phyloP scores from a whole-genome alignment of 1,284 basidiomycete species.

The Flammula alnicola region DNA sequence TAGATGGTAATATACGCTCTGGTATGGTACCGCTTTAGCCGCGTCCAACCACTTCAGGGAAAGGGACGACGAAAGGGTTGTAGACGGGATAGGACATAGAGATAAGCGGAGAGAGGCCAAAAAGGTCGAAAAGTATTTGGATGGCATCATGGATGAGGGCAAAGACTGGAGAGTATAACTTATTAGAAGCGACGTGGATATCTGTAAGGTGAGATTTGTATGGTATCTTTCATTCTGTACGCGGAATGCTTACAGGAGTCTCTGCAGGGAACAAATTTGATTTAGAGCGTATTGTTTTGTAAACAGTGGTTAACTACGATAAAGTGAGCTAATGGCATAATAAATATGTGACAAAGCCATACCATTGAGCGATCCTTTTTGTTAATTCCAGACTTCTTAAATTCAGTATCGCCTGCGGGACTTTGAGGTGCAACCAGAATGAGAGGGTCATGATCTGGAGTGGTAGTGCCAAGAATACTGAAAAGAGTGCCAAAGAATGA shows the following conservation, averaged over 20 bases:
- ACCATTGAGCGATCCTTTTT: slow-evolving; percentile 55
- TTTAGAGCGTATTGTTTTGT: slow-evolving; percentile 50
- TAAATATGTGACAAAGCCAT: slow-evolving; percentile 15
- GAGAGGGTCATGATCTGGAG: slow-evolving; percentile 49
- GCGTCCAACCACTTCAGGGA: slow-evolving; percentile 29
- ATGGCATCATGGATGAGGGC: slow-evolving; percentile 38
- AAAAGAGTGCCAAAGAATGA: slow-evolving; percentile 48
- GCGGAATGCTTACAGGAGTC: slow-evolving; percentile 39
- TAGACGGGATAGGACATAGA: slow-evolving; percentile 15
- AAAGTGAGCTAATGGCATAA: neutral
- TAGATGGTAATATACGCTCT: slow-evolving; percentile 59
- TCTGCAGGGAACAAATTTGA: slow-evolving; percentile 45
- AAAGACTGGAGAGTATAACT: slow-evolving; percentile 47
- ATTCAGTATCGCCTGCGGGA: slow-evolving; percentile 36
- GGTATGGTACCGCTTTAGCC: slow-evolving; percentile 34
- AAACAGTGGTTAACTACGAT: slow-evolving; percentile 48
- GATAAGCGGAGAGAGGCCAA: slow-evolving; percentile 41
- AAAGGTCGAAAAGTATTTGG: slow-evolving; percentile 39
- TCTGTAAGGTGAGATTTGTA: slow-evolving; percentile 37
- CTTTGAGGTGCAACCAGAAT: slow-evolving; percentile 34
- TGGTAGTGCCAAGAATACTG: slow-evolving; percentile 41
- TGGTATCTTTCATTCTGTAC: slow-evolving; percentile 8
- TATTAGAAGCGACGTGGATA: slow-evolving; percentile 59
- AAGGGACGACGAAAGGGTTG: slow-evolving; percentile 23
- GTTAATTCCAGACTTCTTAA: slow-evolving; percentile 48